A percentile compares a stretch with the other conserved stretches of the same genome.
Conservation (phyloP, 768 basidiomycete genomes). For the Pisolithus orientalis region DNA sequence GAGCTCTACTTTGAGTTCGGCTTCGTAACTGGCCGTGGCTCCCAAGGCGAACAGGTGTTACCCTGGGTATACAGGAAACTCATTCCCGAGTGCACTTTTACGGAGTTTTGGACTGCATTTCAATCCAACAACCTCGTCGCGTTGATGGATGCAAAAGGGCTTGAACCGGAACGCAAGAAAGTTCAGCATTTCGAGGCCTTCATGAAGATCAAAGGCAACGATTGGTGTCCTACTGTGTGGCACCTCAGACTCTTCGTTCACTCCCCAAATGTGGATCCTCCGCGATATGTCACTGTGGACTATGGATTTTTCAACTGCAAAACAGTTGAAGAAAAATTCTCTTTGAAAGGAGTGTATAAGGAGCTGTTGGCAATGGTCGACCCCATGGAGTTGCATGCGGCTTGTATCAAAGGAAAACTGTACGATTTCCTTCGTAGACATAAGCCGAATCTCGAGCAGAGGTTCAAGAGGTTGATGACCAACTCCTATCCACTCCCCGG, state of each 20-base stretch:
- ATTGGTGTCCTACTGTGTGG: conserved; percentile 30
- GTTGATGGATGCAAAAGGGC: conserved; percentile 21
- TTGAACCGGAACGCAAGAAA: background rate
- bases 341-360: conserved; percentile 27
- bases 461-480: conserved; percentile 22
- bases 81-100: conserved; percentile 26
- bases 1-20: conserved; percentile 8
- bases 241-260: conserved; percentile 28
- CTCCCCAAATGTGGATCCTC: conserved; percentile 1
- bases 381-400: conserved; percentile 31
- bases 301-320: conserved; percentile 34
- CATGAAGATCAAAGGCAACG: conserved; percentile 6
- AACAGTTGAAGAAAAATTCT: conserved; percentile 16
- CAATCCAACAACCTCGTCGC: conserved; percentile 14
- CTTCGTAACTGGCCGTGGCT: conserved; percentile 7
- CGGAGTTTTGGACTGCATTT: conserved; percentile 30
- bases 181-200: conserved; percentile 21
- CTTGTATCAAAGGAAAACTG: conserved; percentile 27
- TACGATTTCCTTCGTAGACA: conserved; percentile 18
- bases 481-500: conserved; percentile 19
- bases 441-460: conserved; percentile 14
- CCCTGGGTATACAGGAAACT: conserved; percentile 17
- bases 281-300: conserved; percentile 17
- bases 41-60: conserved; percentile 1
- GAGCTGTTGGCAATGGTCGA: conserved; percentile 19